Base-by-base conservation (phyloP, 208 protist genomes). In the Crithidia acanthocephali region DNA sequence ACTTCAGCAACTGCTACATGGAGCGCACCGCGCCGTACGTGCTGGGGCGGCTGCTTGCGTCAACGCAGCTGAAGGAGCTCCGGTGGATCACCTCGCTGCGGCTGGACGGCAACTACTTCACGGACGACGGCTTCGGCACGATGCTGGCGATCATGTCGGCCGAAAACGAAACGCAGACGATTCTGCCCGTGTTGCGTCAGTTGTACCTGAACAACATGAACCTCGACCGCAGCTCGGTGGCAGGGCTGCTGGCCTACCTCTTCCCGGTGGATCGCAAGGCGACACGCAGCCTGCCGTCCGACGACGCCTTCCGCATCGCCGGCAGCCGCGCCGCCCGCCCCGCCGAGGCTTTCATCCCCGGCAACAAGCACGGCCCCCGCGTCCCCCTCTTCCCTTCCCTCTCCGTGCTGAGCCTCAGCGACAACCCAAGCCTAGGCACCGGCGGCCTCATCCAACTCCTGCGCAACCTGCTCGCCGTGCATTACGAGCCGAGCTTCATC, bases 201-300 rank as follows among this genome's bases (percentile, higher is more conserved):
- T 73, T 95, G 28, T 93, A 91, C 68, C 75, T 95, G 25, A 89
- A 92, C 74, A 92, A 87, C 65, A 95, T 95, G 87, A 91, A 91
- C 61, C 69, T 95, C 2, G 86, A 93, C 63, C 47, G 55, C 57
- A 68, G 74, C 70, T 84, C 77, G 27, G 65, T 90, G 48, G 51
- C 81, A 5, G 90, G 84, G 33, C 72, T 95, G 65, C 63, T 93
- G 51, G 84, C 76, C 47, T 86, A 87, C 50, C 52, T 95, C 13
- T 95, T 95, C 74, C 87, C 90, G 8, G 52, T 92, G 15, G 79
- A 95, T 71, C 42, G 30, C 35, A 66, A 65, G 32, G 45, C 57
- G 16, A 76, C 56, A n/a, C 52, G 58, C 28, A 22, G 61, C 23
- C 28, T 60, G 22, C 33, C 66, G 37, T 0, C 33, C 2, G 60